These are phyloP conservation scores for Nannochloropsis oceanica DNA, from an alignment of 108 stramenopile genomes.

Conservation along the genomic window DNA sequence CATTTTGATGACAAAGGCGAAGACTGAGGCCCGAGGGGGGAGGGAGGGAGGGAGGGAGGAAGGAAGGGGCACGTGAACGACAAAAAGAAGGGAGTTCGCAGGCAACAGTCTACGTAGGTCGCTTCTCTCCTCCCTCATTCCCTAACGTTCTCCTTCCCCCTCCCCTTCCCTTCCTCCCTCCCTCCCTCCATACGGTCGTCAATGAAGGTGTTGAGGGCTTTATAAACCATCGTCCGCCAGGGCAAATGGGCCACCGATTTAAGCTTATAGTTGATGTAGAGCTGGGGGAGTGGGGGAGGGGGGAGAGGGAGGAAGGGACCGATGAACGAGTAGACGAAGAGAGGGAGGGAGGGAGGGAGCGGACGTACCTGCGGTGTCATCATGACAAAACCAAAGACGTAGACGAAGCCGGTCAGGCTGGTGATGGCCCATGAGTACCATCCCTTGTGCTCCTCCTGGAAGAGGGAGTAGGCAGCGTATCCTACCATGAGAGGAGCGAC, in stretches of 20 bases:
- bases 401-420: not conserved
- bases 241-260: slow-evolving; percentile 48
- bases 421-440: slow-evolving; percentile 47
- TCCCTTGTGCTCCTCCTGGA: slow-evolving; percentile 52
- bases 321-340: no score
- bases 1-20: slow-evolving; percentile 40
- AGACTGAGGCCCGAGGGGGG: no score
- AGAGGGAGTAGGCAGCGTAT: slow-evolving; percentile 51
- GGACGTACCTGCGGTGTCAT: slow-evolving; percentile 60
- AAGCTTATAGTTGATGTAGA: slow-evolving; percentile 78
- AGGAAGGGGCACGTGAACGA: no score
- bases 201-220: slow-evolving; percentile 68
- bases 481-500: slow-evolving; percentile 10
- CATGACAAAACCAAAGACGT: slow-evolving; percentile 65
- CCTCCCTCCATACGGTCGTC: slow-evolving; percentile 43
- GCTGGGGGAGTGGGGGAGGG: no score
- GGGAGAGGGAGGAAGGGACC: no score
- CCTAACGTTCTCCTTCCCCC: no score
- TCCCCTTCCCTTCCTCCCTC: not conserved
- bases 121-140: no score
- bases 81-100: no score
- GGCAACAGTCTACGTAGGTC: no score
- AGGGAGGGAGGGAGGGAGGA: no score
- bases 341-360: not conserved
- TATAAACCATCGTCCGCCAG: slow-evolving; percentile 66